Evolutionary conservation across 2,329 filamentous ascomycete species (phyloP), one percentile per base, ranked within the genome.

Genomic region (Pestalotiopsis sp.): DNA sequence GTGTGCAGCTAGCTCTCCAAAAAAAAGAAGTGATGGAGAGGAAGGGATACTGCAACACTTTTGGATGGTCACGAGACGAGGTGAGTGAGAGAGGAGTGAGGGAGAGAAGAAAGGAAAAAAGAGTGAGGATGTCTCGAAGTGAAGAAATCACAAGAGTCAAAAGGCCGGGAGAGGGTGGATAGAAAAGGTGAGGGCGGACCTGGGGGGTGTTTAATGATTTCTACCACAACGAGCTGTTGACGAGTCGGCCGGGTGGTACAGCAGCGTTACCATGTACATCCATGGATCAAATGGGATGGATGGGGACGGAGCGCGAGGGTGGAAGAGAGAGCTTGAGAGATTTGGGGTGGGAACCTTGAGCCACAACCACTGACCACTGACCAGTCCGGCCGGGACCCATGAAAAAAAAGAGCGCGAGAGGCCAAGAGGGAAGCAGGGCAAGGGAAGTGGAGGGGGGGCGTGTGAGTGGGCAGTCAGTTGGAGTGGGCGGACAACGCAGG

Each of bases 51-150:
- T 72, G 76, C 74, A 74, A 76, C 76, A 72, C 71, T 72, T 73
- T 73, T 73, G 75, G 75, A 36, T 72, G 75, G 75, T 72, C 70
- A 72, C 72, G 67, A 72, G 73, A 76, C 71, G 74, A 65, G 74
- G 74, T 74, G 74, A 72, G 73, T 74, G 74, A 72, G 73, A 74
- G 73, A 72, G 74, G 73, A 72, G 66, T 66, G 69, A 72, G 72
- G 73, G 73, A 76, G 77, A 76, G 75, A 69, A 77, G 75, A 78
- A 76, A 76, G 72, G 73, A 76, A 78, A 79, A 80, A 76, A 79
- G 79, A 76, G 79, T 74, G 76, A 71, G 73, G 23, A 74, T 74
- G 77, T 81, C 78, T 81, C 80, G 79, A 78, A 79, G 73, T 78
- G 72, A 74, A 77, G 77, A 79, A 52, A 77, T 78, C 79, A 78